Evolutionary conservation across 345 rosid species (phyloP).

Genomic region (Hirschfeldia incana): DNA sequence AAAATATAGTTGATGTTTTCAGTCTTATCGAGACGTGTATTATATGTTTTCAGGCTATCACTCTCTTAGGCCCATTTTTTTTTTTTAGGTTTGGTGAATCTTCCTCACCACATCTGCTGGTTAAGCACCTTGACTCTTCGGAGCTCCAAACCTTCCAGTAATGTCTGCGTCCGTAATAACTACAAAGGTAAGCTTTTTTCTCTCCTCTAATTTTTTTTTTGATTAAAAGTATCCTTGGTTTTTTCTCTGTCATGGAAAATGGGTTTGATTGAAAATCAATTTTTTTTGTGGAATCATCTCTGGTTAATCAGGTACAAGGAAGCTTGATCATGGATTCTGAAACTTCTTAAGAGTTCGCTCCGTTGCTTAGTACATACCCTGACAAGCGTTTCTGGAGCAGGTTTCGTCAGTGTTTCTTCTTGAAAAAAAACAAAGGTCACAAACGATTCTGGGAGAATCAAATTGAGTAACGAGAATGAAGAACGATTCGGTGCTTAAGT

Average conservation of each 20-base stretch:
- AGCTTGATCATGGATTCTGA: too few relatives aligned
- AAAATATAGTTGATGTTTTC: background rate
- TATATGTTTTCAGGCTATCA: too few relatives aligned
- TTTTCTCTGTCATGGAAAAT: background rate
- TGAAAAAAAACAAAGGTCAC: conserved; percentile 25
- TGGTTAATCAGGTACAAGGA: background rate
- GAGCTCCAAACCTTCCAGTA: too few relatives aligned
- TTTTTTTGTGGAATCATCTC: background rate
- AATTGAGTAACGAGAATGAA: conserved; percentile 57
- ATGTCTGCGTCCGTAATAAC: too few relatives aligned
- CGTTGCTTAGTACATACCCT: too few relatives aligned
- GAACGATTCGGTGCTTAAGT: background rate
- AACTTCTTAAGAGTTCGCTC: too few relatives aligned
- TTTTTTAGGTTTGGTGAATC: too few relatives aligned
- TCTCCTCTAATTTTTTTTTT: background rate
- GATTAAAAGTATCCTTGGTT: background rate
- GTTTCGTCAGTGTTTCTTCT: conserved; percentile 43
- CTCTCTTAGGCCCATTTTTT: too few relatives aligned
- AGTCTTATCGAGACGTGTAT: background rate
- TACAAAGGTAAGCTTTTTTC: too few relatives aligned
- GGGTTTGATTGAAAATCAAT: too few relatives aligned
- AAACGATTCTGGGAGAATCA: conserved; percentile 29
- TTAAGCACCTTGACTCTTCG: too few relatives aligned
- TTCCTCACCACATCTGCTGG: too few relatives aligned
- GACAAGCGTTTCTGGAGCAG: conserved; percentile 45